Conservation (phyloP, 805 yeast species). For the Diddensiella caesifluorescens region DNA sequence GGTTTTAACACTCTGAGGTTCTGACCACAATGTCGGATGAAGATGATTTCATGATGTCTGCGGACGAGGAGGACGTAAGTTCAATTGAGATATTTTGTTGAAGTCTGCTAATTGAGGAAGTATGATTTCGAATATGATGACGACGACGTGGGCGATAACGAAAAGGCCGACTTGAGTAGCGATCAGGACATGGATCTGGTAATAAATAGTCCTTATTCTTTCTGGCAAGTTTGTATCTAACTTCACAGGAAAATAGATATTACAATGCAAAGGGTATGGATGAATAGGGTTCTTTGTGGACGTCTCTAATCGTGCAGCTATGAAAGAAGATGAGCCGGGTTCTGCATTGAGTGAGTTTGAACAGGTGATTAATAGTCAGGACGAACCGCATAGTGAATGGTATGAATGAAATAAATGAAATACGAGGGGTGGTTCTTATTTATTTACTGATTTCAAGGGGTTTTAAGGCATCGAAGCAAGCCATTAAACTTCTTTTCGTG, state of each 20-base stretch:
- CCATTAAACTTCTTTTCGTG: slow-evolving; percentile 30
- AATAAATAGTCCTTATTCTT: slow-evolving; percentile 3
- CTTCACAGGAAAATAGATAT: slow-evolving; percentile 31
- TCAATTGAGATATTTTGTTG: neutral
- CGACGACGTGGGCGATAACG: slow-evolving; percentile 31
- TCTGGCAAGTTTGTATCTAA: neutral
- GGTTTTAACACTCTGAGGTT: too few relatives aligned
- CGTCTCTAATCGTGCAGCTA: slow-evolving; percentile 15
- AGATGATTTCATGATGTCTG: slow-evolving; percentile 36
- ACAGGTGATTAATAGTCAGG: slow-evolving; percentile 24
- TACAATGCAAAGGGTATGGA: slow-evolving; percentile 35
- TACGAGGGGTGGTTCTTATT: neutral
- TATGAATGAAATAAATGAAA: slow-evolving; percentile 6
- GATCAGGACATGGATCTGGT: slow-evolving; percentile 21
- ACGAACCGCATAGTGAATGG: slow-evolving; percentile 24
- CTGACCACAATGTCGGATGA: slow-evolving; percentile 31
- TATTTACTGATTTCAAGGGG: slow-evolving; percentile 23
- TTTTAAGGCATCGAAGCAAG: slow-evolving; percentile 33
- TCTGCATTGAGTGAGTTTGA: slow-evolving; percentile 31
- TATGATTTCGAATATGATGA: slow-evolving; percentile 37
- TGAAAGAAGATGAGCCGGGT: slow-evolving; percentile 31
- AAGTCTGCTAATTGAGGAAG: slow-evolving; percentile 15
- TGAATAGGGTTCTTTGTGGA: neutral
- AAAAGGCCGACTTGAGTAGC: too few relatives aligned
- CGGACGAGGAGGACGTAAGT: slow-evolving; percentile 34